Evolutionary conservation across 106 monocot genomes (phyloP).

Genomic region (Dioscorea zingiberensis): DNA sequence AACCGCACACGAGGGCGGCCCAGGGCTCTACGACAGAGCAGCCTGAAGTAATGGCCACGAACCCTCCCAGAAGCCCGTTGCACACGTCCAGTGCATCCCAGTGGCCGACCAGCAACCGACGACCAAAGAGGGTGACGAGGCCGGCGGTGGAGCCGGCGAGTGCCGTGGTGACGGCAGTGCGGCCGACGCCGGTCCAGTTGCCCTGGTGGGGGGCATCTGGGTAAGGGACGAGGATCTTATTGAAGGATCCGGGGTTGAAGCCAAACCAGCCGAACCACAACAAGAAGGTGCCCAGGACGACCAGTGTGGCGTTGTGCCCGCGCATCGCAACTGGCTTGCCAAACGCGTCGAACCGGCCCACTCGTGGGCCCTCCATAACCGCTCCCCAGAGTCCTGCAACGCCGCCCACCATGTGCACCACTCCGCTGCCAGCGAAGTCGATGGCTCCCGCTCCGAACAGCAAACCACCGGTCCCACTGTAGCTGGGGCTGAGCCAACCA

Average conservation of each 20-base stretch:
- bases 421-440: constrained; percentile 57
- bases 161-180: constrained; percentile 64
- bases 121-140: constrained; percentile 50
- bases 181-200: constrained; percentile 59
- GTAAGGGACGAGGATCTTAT: constrained; percentile 36
- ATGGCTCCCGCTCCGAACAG: constrained; percentile 51
- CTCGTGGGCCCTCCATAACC: constrained; percentile 32
- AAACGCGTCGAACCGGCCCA: constrained; percentile 39
- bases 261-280: constrained; percentile 55
- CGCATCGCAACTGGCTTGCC: constrained; percentile 35
- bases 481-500: constrained; percentile 42
- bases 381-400: constrained; percentile 40
- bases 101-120: constrained; percentile 29
- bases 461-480: not conserved
- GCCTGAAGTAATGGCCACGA: constrained; percentile 41
- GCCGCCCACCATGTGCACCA: constrained; percentile 45
- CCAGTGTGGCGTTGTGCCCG: constrained; percentile 39
- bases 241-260: constrained; percentile 45
- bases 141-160: constrained; percentile 46
- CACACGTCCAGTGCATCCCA: constrained; percentile 44
- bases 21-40: constrained; percentile 47
- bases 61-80: constrained; percentile 42
- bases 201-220: constrained; percentile 29
- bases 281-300: constrained; percentile 40
- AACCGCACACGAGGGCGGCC: constrained; percentile 43